Evolutionary conservation across 2,329 filamentous ascomycete species (phyloP).

Genomic region (Xylariaceae sp.): DNA sequence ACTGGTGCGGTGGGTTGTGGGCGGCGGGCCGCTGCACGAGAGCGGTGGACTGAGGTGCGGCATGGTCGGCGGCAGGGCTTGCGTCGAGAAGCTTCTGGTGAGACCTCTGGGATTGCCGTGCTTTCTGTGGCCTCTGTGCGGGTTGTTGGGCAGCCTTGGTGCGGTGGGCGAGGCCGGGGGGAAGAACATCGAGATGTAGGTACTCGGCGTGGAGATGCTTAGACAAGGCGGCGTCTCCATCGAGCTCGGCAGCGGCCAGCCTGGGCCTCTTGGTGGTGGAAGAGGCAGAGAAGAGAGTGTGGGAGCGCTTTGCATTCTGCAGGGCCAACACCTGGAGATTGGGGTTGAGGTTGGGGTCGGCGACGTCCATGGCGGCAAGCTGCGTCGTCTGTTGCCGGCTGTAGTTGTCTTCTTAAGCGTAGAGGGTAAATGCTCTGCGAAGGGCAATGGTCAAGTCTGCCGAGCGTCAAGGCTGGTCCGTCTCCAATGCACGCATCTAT

Average conservation of each 20-base stretch:
- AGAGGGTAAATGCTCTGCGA: too few species aligned
- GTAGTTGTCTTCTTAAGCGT: too few species aligned
- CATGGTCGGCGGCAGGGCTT: slow-evolving; percentile 67
- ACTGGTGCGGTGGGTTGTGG: slow-evolving; percentile 9
- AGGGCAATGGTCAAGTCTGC: too few species aligned
- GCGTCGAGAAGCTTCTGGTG: slow-evolving; percentile 27
- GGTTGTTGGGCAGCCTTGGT: slow-evolving; percentile 24
- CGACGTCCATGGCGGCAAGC: slow-evolving; percentile 23
- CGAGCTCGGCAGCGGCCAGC: slow-evolving; percentile 25
- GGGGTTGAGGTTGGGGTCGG: slow-evolving; percentile 26
- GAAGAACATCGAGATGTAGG: slow-evolving; percentile 27
- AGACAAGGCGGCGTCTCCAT: slow-evolving; percentile 30
- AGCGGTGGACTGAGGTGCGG: slow-evolving; percentile 44
- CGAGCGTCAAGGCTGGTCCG: too few species aligned
- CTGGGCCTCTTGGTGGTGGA: slow-evolving; percentile 29
- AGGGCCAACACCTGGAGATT: slow-evolving; percentile 29
- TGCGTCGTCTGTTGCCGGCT: too few species aligned
- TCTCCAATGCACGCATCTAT: too few species aligned
- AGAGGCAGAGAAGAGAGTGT: slow-evolving; percentile 26
- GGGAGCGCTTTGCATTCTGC: slow-evolving; percentile 31
- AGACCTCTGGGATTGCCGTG: slow-evolving; percentile 27
- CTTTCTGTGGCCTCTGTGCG: slow-evolving; percentile 25
- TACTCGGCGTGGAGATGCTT: slow-evolving; percentile 34
- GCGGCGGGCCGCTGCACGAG: slow-evolving; percentile 34
- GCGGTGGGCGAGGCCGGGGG: slow-evolving; percentile 34